phyloP scores from a whole-genome alignment of 129 eudicot genomes.

The Escallonia herrerae region DNA sequence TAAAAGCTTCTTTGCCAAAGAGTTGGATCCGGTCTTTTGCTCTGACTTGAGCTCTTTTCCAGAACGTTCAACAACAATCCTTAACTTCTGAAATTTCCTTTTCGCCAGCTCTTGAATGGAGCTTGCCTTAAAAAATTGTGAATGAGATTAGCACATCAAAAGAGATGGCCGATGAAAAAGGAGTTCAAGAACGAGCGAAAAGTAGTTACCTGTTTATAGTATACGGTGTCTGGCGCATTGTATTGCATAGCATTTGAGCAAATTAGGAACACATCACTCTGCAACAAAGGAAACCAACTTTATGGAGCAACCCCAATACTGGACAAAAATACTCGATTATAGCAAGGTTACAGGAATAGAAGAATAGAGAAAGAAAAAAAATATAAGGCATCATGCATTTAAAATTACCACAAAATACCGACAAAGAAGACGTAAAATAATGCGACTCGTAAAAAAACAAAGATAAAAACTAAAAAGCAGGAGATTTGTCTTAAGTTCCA shows the following conservation, averaged over 20 bases:
- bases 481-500: too few species aligned
- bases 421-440: neutral
- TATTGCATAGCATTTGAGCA: constrained; percentile 95
- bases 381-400: neutral
- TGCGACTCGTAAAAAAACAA: too few species aligned
- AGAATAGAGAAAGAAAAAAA: neutral
- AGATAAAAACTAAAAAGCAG: too few species aligned
- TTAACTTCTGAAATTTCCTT: constrained; percentile 64
- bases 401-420: neutral
- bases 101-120: constrained; percentile 85
- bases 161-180: neutral
- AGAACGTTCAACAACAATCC: constrained; percentile 33
- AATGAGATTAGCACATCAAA: constrained; percentile 23
- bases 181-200: neutral
- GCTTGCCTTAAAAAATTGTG: constrained; percentile 59
- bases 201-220: constrained; percentile 76
- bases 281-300: constrained; percentile 30
- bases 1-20: constrained; percentile 51
- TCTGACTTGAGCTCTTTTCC: constrained; percentile 64
- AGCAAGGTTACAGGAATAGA: neutral
- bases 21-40: constrained; percentile 27
- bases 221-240: constrained; percentile 85
- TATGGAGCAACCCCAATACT: neutral
- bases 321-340: neutral
- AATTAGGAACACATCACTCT: constrained; percentile 80